These are phyloP conservation scores for Pterocarpus santalinus DNA, from an alignment of 306 rosid species.

Conservation along the genomic window DNA sequence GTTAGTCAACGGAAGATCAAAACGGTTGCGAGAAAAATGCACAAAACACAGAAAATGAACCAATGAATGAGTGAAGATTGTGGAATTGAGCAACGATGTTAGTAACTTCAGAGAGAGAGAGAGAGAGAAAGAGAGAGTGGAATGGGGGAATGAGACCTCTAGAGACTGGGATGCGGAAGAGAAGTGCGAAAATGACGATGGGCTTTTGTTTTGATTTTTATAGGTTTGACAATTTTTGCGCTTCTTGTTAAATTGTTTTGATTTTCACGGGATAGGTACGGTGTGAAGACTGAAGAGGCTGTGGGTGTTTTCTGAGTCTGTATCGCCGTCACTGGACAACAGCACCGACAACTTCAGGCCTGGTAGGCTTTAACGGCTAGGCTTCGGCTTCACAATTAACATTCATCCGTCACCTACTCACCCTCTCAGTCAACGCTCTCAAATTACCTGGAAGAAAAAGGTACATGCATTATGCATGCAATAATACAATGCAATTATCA, in stretches of 20 bases:
- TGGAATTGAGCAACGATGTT: slow-evolving; percentile 37
- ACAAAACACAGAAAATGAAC: slow-evolving; percentile 10
- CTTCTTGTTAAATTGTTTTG: background rate
- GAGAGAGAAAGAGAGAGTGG: background rate
- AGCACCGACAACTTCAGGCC: background rate
- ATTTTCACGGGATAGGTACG: background rate
- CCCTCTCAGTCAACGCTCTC: background rate
- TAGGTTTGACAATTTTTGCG: background rate
- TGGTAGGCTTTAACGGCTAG: background rate
- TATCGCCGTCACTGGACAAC: background rate
- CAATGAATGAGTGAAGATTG: slow-evolving; percentile 13
- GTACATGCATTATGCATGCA: too few relatives aligned
- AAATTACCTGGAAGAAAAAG: background rate
- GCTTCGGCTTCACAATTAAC: background rate
- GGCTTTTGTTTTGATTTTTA: background rate
- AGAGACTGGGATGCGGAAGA: slow-evolving; percentile 57
- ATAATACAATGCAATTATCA: too few relatives aligned
- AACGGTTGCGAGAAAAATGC: slow-evolving; percentile 2
- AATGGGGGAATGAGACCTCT: slow-evolving; percentile 54
- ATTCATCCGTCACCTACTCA: background rate
- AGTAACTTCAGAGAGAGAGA: background rate
- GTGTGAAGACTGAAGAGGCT: background rate
- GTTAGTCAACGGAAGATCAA: slow-evolving; percentile 56
- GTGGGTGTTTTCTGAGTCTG: background rate
- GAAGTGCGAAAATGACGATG: slow-evolving; percentile 38